phyloP scores from a whole-genome alignment of 140 eudicot genomes.

The Bidens hawaiensis region DNA sequence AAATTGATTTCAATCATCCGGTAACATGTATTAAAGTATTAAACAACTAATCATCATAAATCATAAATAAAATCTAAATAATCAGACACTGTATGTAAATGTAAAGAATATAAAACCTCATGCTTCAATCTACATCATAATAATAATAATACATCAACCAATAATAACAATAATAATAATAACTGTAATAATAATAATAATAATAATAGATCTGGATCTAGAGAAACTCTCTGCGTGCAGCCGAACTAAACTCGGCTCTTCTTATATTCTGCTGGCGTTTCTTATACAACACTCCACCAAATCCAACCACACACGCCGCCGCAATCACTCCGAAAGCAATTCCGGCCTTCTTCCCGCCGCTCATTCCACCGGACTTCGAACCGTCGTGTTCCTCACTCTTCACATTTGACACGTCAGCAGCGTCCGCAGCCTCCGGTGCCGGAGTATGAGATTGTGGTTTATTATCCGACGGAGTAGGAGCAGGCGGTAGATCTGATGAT shows the following conservation, averaged over 20 bases:
- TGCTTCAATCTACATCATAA: constrained; percentile 26
- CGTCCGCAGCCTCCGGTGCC: constrained; percentile 17
- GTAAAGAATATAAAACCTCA: constrained; percentile 4
- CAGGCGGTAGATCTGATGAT: constrained; percentile 2
- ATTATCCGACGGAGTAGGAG: constrained; percentile 24
- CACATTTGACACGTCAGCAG: constrained; percentile 20
- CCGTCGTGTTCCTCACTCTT: constrained; percentile 18
- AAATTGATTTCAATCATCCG: neutral
- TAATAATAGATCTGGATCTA: constrained; percentile 8
- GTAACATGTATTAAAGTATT: too few species aligned
- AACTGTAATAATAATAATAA: neutral
- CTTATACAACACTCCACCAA: constrained; percentile 48
- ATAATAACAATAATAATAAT: neutral
- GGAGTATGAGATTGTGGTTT: constrained; percentile 20
- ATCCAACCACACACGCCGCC: constrained; percentile 39
- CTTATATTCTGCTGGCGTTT: constrained; percentile 53
- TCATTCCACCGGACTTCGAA: constrained; percentile 42
- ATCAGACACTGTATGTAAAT: neutral
- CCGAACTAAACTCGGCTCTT: constrained; percentile 48
- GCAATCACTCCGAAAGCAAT: constrained; percentile 59
- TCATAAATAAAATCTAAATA: too few species aligned
- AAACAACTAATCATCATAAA: neutral
- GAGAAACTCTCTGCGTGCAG: constrained; percentile 45
- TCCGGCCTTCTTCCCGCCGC: constrained; percentile 66
- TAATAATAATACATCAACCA: neutral